Base-by-base conservation (phyloP, 2,329 filamentous ascomycete genomes). In the Talaromyces verruculosus region DNA sequence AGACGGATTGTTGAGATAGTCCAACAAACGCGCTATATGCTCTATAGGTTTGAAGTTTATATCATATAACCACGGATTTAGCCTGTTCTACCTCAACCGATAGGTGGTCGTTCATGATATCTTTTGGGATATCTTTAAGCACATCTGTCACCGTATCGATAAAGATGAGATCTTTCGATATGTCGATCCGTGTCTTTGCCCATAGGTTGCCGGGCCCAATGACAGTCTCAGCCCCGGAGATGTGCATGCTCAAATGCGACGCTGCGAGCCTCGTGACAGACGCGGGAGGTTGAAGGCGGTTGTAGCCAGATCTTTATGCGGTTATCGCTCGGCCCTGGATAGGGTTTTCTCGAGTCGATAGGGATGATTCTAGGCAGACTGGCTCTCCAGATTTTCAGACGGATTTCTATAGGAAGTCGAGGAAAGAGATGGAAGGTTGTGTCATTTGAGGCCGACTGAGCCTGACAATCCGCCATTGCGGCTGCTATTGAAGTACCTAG, bases 121-220 rank as follows among this genome's bases (percentile, higher is more conserved):
- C 30, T 28, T 61, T 47, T 33, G 41, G 30, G 33, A 61, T 49
- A 30, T 15, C 7, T n/a, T 30, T 25, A 10, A 37, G 30, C 8
- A 43, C 28, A 7, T 39, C 30, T 10, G 59, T 51, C 28, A 25
- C 28, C 10, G 22, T 51, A 25, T 61, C 30, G 10, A 61, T 61
- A 17, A 25, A 49, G 28, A 61, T 28, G 3, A 51, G 6, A 19
- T 61, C 59, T 22, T 15, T 47, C 6, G 41, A 33, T 35, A 43
- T 43, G 45, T 61, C 19, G 45, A 51, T 61, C 59, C 43, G 49
- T n/a, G 59, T 61, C 45, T 61, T 51, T 33, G 28, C 22, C 58
- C 37, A 33, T 10, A 22, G 37, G 8, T 61, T 28, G 22, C 11
- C 58, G 5, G 37, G 58, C n/a, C 57, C 57, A 33, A 10, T n/a